Percentiles rank a stretch among this genome's conserved stretches.
These are phyloP conservation scores for Phaeomoniella chlamydospora DNA, from an alignment of 2,329 filamentous ascomycete species.

Conservation along the genomic window DNA sequence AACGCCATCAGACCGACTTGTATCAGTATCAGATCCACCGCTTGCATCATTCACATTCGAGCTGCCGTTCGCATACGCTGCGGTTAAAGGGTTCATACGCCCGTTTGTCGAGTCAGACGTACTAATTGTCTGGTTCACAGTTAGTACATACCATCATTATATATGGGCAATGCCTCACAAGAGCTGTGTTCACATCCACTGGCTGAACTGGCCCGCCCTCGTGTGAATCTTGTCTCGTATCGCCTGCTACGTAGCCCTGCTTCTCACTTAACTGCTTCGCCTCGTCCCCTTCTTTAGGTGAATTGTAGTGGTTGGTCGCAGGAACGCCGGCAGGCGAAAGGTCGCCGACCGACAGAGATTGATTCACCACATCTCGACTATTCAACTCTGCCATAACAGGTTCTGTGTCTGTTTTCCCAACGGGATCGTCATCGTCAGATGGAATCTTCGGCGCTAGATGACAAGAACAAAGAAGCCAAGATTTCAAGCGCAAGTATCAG, in stretches of 20 bases:
- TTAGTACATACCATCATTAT: neutral
- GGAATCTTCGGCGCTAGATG: constrained; percentile 1
- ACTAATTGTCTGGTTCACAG: neutral
- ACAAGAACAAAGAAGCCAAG: neutral
- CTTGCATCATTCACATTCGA: constrained; percentile 22
- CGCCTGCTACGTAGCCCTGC: neutral
- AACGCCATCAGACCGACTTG: constrained; percentile 33
- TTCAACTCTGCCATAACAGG: constrained; percentile 62
- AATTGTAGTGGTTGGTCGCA: constrained; percentile 43
- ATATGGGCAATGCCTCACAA: neutral
- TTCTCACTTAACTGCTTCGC: constrained; percentile 14
- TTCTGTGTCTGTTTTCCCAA: constrained; percentile 27
- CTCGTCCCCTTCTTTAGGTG: constrained; percentile 35
- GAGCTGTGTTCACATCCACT: neutral
- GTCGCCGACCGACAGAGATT: constrained; percentile 53
- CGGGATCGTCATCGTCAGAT: constrained; percentile 19
- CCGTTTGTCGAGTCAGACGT: neutral
- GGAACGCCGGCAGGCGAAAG: constrained; percentile 49
- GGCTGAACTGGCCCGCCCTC: neutral
- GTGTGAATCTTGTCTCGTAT: neutral
- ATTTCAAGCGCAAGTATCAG: neutral
- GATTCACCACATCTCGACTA: constrained; percentile 57
- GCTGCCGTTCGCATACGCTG: neutral
- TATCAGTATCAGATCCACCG: constrained; percentile 49
- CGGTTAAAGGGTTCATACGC: neutral